Conservation (phyloP, 2,329 filamentous ascomycete genomes). For the Lachnellula occidentalis region DNA sequence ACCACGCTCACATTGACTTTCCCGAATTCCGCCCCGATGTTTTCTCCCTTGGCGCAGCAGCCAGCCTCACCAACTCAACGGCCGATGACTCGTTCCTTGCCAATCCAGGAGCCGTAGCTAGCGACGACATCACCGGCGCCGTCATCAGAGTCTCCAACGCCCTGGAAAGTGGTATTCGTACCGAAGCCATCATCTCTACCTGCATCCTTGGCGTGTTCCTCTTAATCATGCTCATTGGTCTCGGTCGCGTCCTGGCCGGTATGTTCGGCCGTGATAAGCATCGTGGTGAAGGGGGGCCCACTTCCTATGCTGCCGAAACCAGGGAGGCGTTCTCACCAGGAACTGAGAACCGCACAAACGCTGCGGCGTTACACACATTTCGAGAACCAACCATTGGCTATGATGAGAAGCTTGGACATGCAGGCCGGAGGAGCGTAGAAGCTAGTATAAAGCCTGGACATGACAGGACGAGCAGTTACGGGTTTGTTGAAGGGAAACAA, state of each 20-base stretch:
- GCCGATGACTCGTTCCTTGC: conserved; percentile 67
- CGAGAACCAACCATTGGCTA: conserved; percentile 14
- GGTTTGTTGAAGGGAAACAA: conserved; percentile 19
- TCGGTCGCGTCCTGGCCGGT: conserved; percentile 59
- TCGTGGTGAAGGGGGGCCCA: conserved; percentile 52
- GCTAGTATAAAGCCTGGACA: conserved; percentile 17
- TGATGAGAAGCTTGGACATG: conserved; percentile 17
- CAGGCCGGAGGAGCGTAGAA: conserved; percentile 18
- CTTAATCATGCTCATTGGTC: conserved; percentile 68
- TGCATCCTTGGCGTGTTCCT: conserved; percentile 72
- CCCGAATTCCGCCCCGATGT: conserved; percentile 73
- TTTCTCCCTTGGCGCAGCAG: conserved; percentile 73
- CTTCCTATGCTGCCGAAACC: conserved; percentile 22
- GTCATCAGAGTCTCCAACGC: conserved; percentile 64
- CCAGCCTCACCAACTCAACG: conserved; percentile 51
- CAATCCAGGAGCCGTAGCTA: conserved; percentile 65
- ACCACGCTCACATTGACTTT: conserved; percentile 78
- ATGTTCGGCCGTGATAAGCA: conserved; percentile 55
- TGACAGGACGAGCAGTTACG: conserved; percentile 23
- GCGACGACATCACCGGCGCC: conserved; percentile 75
- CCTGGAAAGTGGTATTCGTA: conserved; percentile 62
- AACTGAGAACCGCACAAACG: conserved; percentile 8
- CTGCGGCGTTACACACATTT: conserved; percentile 19
- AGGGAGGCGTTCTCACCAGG: conserved; percentile 9
- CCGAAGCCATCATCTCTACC: conserved; percentile 75